Base-by-base conservation (phyloP, 495 filamentous ascomycete species). In the Neurospora sp. region DNA sequence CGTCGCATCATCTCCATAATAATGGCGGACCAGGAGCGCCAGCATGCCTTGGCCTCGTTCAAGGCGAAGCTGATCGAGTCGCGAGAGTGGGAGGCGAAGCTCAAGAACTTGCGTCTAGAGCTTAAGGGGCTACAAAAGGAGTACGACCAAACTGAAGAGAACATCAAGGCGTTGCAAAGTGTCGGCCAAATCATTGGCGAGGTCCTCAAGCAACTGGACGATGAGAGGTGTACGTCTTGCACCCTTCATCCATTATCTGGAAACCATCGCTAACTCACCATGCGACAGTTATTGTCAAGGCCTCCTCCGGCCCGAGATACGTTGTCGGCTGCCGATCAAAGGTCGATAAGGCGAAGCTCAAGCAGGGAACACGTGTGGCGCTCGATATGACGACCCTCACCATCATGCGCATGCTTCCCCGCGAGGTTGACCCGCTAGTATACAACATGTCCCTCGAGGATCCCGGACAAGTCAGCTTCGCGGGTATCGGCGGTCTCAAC, bases 381-480 rank as follows among this genome's bases (percentile, higher is more conserved):
- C 92, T 99, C 71, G 96, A 99, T 81, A 99, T 99, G 96, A 99
- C 96, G 44, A 99, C 96, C 17, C 90, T 99, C 74, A 99, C 96
- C 38, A 99, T 99, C 82, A 99, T 99, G 96, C 93, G 96, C 73
- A 99, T 99, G 96, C 84, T 99, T 48, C 96, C 96, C 48, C 93
- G 96, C 76, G 96, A 99, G 85, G 96, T 99, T 75, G 96, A 99
- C 80, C 96, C 96, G 20, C 84, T 98, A 75, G 96, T 99, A 69
- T 99, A 99, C 88, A 99, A 98, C 86, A 99, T 99, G 96, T 99
- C 96, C 53, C 84, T 99, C 72, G 96, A 98, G 82, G 96, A 99
- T 79, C 96, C 96, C 1, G 96, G 96, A 22, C 94, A 98, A 81
- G 92, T 99, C 81, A 97, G 92, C 85, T 99, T 99, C 79, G 95